phyloP scores from a whole-genome alignment of 1,284 basidiomycete genomes.

The Xerocomus minutiporus region DNA sequence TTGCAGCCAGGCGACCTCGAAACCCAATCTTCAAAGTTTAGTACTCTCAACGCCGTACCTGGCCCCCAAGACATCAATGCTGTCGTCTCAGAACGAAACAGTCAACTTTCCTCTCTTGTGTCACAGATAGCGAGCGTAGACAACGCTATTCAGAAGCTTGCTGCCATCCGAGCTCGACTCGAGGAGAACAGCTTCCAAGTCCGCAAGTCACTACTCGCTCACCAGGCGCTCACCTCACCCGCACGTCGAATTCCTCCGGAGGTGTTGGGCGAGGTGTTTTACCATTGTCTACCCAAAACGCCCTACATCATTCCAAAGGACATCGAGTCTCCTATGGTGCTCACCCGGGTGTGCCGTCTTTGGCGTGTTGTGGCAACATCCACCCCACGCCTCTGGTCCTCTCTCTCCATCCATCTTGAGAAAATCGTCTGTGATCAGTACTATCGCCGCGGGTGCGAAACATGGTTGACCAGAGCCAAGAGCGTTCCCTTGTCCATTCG shows the following conservation, averaged over 20 bases:
- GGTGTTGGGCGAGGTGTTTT: conserved; percentile 38
- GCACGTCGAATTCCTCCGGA: conserved; percentile 36
- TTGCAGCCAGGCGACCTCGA: conserved; percentile 16
- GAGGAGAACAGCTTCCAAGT: conserved; percentile 13
- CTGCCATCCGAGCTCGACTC: conserved; percentile 12
- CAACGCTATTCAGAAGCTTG: conserved; percentile 17
- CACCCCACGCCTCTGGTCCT: conserved; percentile 27
- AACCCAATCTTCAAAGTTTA: conserved; percentile 13
- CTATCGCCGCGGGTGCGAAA: conserved; percentile 22
- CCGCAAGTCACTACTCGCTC: conserved; percentile 16
- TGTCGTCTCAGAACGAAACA: conserved; percentile 16
- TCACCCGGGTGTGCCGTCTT: conserved; percentile 24
- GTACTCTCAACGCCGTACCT: conserved; percentile 8
- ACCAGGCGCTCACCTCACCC: conserved; percentile 20
- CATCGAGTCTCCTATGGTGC: conserved; percentile 23
- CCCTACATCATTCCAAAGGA: conserved; percentile 25
- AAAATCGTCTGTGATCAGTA: conserved; percentile 5
- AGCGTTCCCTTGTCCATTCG: conserved; percentile 26
- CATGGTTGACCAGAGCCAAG: conserved; percentile 30
- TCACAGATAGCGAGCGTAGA: conserved; percentile 19
- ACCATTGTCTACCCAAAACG: conserved; percentile 31
- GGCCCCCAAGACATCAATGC: conserved; percentile 19
- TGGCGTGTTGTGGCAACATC: conserved; percentile 27
- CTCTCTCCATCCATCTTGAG: conserved; percentile 19
- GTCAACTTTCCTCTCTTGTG: conserved; percentile 18